These are phyloP conservation scores for Aspergillus ochraceoroseus DNA, from an alignment of 2,329 filamentous ascomycete genomes.

Conservation along the genomic window DNA sequence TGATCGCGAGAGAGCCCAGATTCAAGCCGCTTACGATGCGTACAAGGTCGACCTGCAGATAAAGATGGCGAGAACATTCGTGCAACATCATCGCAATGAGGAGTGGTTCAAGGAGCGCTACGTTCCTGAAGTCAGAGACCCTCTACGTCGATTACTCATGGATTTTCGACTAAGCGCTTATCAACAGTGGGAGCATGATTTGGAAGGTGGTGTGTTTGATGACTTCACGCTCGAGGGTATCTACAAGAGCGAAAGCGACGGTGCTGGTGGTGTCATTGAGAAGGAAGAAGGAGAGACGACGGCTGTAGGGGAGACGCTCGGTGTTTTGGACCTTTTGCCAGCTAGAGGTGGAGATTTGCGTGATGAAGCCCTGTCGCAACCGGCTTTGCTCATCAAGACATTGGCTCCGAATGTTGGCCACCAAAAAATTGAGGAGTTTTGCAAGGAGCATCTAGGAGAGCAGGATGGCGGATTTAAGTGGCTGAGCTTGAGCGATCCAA, in stretches of 20 bases:
- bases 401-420: conserved; percentile 94
- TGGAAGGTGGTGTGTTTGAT: conserved; percentile 81
- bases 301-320: conserved; percentile 84
- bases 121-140: conserved; percentile 72
- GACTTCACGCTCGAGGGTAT: conserved; percentile 92
- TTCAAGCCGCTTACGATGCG: conserved; percentile 60
- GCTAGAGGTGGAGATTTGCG: conserved; percentile 77
- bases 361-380: conserved; percentile 82
- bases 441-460: conserved; percentile 88
- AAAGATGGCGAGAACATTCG: conserved; percentile 81
- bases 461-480: conserved; percentile 90
- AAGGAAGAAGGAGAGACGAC: conserved; percentile 95
- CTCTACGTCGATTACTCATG: conserved; percentile 68
- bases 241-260: conserved; percentile 87
- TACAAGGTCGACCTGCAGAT: conserved; percentile 63
- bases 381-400: conserved; percentile 94
- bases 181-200: conserved; percentile 80
- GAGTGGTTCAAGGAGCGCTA: conserved; percentile 99
- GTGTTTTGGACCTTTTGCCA: conserved; percentile 85
- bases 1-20: conserved; percentile 58
- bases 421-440: conserved; percentile 87
- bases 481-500: conserved; percentile 92
- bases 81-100: conserved; percentile 85
- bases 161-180: conserved; percentile 75
- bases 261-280: conserved; percentile 75